A percentile compares a stretch with the other conserved stretches of the same genome.
Evolutionary conservation across 2,329 filamentous ascomycete genomes (phyloP).

Genomic region (Fusarium sp.): DNA sequence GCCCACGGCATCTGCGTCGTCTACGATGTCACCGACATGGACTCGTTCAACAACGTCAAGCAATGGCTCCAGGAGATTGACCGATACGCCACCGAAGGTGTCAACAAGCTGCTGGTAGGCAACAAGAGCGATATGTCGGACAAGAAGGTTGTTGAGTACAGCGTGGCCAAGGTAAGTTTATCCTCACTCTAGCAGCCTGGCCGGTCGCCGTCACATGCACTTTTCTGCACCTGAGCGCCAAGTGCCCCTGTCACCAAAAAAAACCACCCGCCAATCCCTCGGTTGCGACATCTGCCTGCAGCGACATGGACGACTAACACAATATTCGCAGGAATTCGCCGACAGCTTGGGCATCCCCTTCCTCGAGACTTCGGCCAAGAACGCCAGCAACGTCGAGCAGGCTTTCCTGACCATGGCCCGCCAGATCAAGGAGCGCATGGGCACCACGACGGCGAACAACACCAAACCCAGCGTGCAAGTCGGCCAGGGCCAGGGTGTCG

Average conservation of each 20-base stretch:
- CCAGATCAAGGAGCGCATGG: constrained; percentile 99
- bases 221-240: constrained; percentile 24
- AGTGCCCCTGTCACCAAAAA: constrained; percentile 22
- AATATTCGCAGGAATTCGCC: constrained; percentile 85
- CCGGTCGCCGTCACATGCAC: constrained; percentile 42
- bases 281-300: constrained; percentile 7
- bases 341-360: constrained; percentile 99
- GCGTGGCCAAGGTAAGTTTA: constrained; percentile 90
- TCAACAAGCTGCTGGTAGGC: constrained; percentile 99
- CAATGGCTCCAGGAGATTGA: constrained; percentile 99
- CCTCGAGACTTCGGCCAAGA: constrained; percentile 99
- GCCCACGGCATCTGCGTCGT: constrained; percentile 99
- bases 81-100: constrained; percentile 97
- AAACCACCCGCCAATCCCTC: constrained; percentile 13
- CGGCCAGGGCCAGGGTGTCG: constrained; percentile 93
- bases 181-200: constrained; percentile 15
- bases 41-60: constrained; percentile 99
- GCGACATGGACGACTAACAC: constrained; percentile 38
- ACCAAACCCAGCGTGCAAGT: constrained; percentile 99
- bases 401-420: constrained; percentile 99
- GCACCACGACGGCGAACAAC: constrained; percentile 94
- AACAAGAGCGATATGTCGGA: constrained; percentile 99
- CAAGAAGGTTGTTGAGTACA: constrained; percentile 99
- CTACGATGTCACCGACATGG: constrained; percentile 99
- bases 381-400: constrained; percentile 99